Percentiles rank a stretch among this genome's conserved stretches.
phyloP scores from a whole-genome alignment of 1,284 basidiomycete genomes.

The Thecaphora frezii region DNA sequence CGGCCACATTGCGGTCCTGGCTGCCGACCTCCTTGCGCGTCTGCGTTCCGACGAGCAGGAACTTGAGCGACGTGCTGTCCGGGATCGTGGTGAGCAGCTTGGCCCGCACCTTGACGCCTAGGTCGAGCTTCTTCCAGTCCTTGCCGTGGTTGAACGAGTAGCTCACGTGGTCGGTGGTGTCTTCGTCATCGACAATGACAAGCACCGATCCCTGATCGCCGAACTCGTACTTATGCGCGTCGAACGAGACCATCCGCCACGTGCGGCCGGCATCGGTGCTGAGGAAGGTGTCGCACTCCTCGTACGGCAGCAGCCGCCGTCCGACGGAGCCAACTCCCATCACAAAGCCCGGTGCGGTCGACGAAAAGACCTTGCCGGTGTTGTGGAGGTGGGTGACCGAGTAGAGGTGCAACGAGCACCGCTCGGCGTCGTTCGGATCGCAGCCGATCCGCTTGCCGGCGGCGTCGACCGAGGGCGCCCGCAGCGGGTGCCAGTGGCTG shows the following conservation, averaged over 20 bases:
- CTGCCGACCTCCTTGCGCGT: slow-evolving; percentile 68
- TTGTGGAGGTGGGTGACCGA: slow-evolving; percentile 89
- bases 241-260: slow-evolving; percentile 76
- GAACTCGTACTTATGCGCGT: slow-evolving; percentile 92
- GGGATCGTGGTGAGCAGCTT: slow-evolving; percentile 83
- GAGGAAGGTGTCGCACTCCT: slow-evolving; percentile 89
- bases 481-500: slow-evolving; percentile 74
- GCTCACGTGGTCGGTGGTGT: slow-evolving; percentile 70
- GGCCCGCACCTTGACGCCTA: slow-evolving; percentile 75
- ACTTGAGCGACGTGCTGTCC: slow-evolving; percentile 83
- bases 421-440: slow-evolving; percentile 65
- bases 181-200: slow-evolving; percentile 84
- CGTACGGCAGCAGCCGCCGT: slow-evolving; percentile 71
- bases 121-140: slow-evolving; percentile 74
- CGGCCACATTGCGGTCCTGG: slow-evolving; percentile 68
- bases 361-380: slow-evolving; percentile 88
- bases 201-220: slow-evolving; percentile 84
- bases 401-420: slow-evolving; percentile 85
- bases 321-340: slow-evolving; percentile 94
- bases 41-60: slow-evolving; percentile 82
- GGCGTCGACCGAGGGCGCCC: slow-evolving; percentile 68
- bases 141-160: slow-evolving; percentile 86
- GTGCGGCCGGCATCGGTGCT: slow-evolving; percentile 83
- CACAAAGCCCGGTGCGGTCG: slow-evolving; percentile 86
- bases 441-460: slow-evolving; percentile 70